Evolutionary conservation across 129 eudicot species (phyloP).

Genomic region (Tagetes erecta): DNA sequence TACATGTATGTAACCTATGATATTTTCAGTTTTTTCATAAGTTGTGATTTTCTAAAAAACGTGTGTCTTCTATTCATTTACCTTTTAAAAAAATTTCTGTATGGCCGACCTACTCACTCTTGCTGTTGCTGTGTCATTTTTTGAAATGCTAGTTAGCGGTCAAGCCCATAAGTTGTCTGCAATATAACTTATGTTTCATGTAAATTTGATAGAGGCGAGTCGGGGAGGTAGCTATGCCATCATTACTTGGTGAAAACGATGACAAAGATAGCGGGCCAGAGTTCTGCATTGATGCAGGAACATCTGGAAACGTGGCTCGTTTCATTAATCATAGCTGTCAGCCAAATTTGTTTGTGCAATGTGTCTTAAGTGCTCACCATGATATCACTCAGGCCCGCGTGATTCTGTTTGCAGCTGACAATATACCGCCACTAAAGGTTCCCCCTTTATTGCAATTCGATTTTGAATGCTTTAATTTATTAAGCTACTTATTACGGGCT

Average conservation of each 20-base stretch:
- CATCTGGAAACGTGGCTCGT: slow-evolving; percentile 71
- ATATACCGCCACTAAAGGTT: slow-evolving; percentile 85
- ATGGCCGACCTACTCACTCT: too few species aligned
- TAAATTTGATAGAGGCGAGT: slow-evolving; percentile 52
- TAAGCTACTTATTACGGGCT: neutral
- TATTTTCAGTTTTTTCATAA: too few species aligned
- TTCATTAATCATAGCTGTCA: slow-evolving; percentile 95
- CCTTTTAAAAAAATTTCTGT: neutral
- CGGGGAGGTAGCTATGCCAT: slow-evolving; percentile 57
- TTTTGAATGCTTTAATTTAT: neutral
- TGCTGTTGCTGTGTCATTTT: too few species aligned
- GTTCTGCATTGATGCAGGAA: slow-evolving; percentile 85
- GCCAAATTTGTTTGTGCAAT: slow-evolving; percentile 87
- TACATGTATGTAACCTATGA: too few species aligned
- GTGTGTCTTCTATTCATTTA: too few species aligned
- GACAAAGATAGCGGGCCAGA: slow-evolving; percentile 60
- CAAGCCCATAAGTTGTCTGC: too few species aligned
- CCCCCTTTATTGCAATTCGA: neutral
- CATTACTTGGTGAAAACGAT: slow-evolving; percentile 38
- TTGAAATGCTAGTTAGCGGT: too few species aligned
- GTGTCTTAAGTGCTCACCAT: slow-evolving; percentile 75
- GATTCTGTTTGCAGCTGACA: slow-evolving; percentile 82
- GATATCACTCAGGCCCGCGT: slow-evolving; percentile 72
- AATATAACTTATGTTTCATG: slow-evolving; percentile 3
- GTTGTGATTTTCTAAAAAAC: too few species aligned